A percentile compares a stretch with the other conserved stretches of the same genome.
Conservation (phyloP, 805 yeast species). For the Ogataea nonfermentans region DNA sequence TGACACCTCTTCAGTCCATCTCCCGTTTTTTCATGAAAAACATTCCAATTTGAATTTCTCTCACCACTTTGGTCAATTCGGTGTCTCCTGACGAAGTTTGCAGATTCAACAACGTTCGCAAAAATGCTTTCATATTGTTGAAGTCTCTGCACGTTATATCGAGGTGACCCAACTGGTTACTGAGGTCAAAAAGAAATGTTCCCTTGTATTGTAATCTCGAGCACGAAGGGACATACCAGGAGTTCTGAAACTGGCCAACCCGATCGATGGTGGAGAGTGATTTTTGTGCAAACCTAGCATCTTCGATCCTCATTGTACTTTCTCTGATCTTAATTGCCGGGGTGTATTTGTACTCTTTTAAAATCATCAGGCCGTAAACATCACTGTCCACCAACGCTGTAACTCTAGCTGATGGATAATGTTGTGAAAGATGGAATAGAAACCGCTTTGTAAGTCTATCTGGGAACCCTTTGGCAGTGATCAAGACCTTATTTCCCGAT, state of each 20-base stretch:
- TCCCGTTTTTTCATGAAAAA: constrained; percentile 54
- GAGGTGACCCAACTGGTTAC: constrained; percentile 17
- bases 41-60: constrained; percentile 55
- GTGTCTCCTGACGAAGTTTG: constrained; percentile 10
- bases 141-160: constrained; percentile 29
- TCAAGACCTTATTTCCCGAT: constrained; percentile 28
- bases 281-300: background rate
- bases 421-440: constrained; percentile 31
- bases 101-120: constrained; percentile 27
- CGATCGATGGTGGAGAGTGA: constrained; percentile 8
- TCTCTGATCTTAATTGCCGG: constrained; percentile 9
- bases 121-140: constrained; percentile 29
- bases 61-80: constrained; percentile 25
- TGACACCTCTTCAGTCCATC: constrained; percentile 35
- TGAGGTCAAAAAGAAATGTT: constrained; percentile 17
- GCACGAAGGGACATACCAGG: constrained; percentile 16
- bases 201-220: constrained; percentile 17
- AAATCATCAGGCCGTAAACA: constrained; percentile 58
- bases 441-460: constrained; percentile 52
- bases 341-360: constrained; percentile 36
- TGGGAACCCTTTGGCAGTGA: constrained; percentile 71
- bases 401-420: constrained; percentile 33
- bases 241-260: constrained; percentile 10
- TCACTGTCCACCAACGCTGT: constrained; percentile 60
- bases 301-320: background rate